Base-by-base conservation (phyloP, 352 stramenopile genomes). In the Globisporangium cylindrosporum region DNA sequence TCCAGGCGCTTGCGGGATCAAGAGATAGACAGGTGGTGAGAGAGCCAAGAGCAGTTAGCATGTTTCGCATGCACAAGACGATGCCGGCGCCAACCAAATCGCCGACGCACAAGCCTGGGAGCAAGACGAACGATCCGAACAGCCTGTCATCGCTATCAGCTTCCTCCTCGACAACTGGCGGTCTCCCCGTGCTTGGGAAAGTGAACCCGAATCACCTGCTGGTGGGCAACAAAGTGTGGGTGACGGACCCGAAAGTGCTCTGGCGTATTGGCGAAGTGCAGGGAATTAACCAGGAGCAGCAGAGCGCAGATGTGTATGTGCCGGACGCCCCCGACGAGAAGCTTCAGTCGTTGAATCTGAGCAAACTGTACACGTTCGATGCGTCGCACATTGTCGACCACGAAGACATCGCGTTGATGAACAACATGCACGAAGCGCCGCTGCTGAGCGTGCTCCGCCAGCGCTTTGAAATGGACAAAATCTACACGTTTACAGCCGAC, bases 391-490 rank as follows among this genome's bases (percentile, higher is more conserved):
- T 94, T 64, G 76, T 93, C 55, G 85, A 97, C 65, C 86, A 94
- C 48, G 75, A 91, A 4, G 89, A 97, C 68, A 80, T 96, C 22
- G 90, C 89, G 20, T 75, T 89, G 34, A 95, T 97, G 86, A 96
- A 96, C 75, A 94, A 96, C 68, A 86, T 97, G 82, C 88, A 97
- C 74, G 89, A 96, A 60, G 87, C 88, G 43, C 86, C 89, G 36
- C 73, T 97, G 65, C 73, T 97, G 22, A 79, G 86, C 48, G 80
- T 94, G 27, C 65, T 97, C 55, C 80, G 82, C 8, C 86, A 92
- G 67, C 87, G 90, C 24, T 97, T 94, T 55, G 78, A 91, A 58
- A 69, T 62, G 24, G 84, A 94, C 71, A 74, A 83, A 68, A 97
- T 96, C 66, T 95, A 95, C 75, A 95, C 88, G 25, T 95, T 94